Conservation (phyloP, 345 rosid species). For the Sonneratia caseolaris region DNA sequence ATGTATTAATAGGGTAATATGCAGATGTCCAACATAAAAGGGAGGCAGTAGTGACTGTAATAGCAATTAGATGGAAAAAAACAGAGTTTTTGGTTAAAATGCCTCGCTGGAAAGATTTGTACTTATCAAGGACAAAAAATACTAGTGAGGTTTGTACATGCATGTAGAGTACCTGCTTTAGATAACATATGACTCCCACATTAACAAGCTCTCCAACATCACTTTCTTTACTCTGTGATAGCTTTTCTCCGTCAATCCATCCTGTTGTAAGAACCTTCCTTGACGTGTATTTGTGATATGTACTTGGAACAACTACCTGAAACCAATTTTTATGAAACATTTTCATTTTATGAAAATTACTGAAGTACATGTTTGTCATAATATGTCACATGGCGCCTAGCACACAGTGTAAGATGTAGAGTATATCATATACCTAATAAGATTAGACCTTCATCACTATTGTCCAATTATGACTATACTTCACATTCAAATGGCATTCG, state of each 20-base stretch:
- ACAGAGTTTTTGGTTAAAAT: background rate
- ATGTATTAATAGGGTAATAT: background rate
- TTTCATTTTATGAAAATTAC: background rate
- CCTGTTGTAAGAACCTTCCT: slow-evolving; percentile 91
- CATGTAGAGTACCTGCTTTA: slow-evolving; percentile 64
- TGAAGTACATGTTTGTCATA: background rate
- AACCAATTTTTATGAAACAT: slow-evolving; percentile 7
- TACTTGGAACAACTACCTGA: slow-evolving; percentile 84
- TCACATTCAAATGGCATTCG: background rate
- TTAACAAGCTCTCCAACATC: slow-evolving; percentile 92
- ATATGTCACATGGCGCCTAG: background rate
- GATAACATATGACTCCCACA: slow-evolving; percentile 95
- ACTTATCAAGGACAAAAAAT: background rate
- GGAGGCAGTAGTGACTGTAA: background rate
- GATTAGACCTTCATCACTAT: background rate
- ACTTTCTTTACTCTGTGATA: slow-evolving; percentile 91
- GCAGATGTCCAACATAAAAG: background rate
- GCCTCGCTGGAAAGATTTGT: background rate
- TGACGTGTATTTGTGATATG: slow-evolving; percentile 69
- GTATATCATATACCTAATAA: background rate
- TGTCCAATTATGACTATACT: background rate
- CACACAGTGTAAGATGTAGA: background rate
- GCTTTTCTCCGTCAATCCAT: slow-evolving; percentile 88
- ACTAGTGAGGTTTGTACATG: background rate
- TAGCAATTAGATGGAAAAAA: background rate